Percentiles rank a stretch among this genome's conserved stretches.
Conservation (phyloP, 441 rosid genomes). For the Gossypium davidsonii region DNA sequence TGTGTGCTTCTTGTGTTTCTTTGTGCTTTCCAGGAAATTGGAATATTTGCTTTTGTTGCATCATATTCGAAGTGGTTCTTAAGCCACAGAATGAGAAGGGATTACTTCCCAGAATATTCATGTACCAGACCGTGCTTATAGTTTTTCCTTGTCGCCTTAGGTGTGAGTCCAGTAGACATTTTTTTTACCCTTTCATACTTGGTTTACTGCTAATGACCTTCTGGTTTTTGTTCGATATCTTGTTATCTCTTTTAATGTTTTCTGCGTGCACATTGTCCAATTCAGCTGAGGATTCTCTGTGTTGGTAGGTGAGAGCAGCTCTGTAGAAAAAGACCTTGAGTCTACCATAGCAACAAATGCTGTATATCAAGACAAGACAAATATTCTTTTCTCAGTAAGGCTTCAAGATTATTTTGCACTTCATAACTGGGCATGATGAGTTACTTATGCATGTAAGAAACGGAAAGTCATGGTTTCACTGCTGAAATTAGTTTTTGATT, state of each 20-base stretch:
- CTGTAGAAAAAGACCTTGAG: conserved; percentile 82
- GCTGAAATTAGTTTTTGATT: background rate
- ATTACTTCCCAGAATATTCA: background rate
- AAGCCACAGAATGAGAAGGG: background rate
- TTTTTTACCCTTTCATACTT: background rate
- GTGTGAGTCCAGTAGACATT: background rate
- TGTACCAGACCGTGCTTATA: background rate
- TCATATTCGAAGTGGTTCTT: background rate
- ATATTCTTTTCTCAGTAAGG: conserved; percentile 90
- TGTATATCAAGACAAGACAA: conserved; percentile 98
- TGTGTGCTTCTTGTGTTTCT: background rate
- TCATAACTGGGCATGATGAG: conserved; percentile 7
- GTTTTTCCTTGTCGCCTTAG: background rate
- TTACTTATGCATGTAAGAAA: background rate
- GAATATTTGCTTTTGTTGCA: background rate
- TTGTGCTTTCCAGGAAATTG: background rate
- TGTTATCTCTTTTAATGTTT: conserved; percentile 5
- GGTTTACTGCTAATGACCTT: conserved; percentile 8
- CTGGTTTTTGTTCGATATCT: conserved; percentile 5
- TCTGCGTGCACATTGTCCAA: background rate
- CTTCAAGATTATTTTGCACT: conserved; percentile 21
- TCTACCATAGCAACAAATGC: conserved; percentile 71
- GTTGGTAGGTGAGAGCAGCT: conserved; percentile 86
- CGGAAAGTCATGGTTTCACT: background rate
- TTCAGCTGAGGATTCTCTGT: conserved; percentile 22